Conservation (phyloP, 1,284 basidiomycete species). For the Cystobasidium slooffiae region DNA sequence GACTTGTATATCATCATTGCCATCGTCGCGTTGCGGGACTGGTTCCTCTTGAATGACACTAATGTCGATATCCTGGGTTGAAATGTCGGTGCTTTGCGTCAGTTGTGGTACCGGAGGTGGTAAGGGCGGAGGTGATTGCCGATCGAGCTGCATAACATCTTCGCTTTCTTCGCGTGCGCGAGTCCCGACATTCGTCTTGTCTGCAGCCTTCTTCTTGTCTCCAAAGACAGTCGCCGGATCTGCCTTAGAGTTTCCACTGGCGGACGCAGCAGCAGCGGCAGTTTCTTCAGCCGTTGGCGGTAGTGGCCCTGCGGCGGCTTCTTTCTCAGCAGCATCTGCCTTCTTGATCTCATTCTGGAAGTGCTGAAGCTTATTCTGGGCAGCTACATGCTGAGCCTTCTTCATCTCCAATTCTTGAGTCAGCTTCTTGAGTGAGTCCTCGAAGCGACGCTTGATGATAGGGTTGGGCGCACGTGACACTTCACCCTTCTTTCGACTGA, state of each 20-base stretch:
- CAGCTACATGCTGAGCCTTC: conserved; percentile 63
- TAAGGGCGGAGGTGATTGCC: conserved; percentile 10
- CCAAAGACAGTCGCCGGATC: conserved; percentile 32
- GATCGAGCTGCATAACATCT: conserved; percentile 35
- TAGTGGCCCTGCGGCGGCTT: conserved; percentile 16
- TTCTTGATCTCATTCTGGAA: conserved; percentile 42
- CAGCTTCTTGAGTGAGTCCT: conserved; percentile 70
- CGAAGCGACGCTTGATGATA: conserved; percentile 91
- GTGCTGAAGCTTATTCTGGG: conserved; percentile 49
- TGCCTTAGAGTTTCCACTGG: not conserved
- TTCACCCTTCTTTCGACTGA: conserved; percentile 81
- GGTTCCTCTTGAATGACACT: conserved; percentile 4
- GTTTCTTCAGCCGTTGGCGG: not conserved
- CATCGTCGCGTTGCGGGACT: not conserved
- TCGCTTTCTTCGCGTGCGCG: conserved; percentile 16
- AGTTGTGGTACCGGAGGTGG: not conserved
- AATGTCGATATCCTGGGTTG: conserved; percentile 7
- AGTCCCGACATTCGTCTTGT: conserved; percentile 5
- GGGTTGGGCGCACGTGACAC: conserved; percentile 85
- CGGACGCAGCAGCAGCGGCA: not conserved
- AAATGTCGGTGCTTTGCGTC: not conserved
- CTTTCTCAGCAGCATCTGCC: conserved; percentile 41
- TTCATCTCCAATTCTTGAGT: conserved; percentile 77
- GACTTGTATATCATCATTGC: conserved; percentile 29
- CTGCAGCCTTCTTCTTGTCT: conserved; percentile 10